Evolutionary conservation across 2,329 filamentous ascomycete genomes (phyloP).

Genomic region (Leptosphaerulina australis): DNA sequence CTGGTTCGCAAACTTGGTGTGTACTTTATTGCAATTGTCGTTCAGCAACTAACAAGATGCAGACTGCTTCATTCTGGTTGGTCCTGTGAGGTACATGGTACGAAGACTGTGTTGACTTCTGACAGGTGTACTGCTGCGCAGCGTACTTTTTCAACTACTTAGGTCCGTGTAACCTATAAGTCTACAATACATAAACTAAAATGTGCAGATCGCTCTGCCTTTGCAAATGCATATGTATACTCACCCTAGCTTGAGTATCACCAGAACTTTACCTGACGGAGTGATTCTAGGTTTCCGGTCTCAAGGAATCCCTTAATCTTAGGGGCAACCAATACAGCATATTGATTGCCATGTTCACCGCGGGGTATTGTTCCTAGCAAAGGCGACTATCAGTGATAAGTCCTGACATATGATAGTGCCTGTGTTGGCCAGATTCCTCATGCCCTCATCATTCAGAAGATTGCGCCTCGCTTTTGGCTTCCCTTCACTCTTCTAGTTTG

Average conservation of each 20-base stretch:
- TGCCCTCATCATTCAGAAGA: slow-evolving; percentile 37
- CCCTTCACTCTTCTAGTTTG: slow-evolving; percentile 37
- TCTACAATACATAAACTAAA: not conserved
- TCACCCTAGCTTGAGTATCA: not conserved
- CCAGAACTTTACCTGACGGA: not conserved
- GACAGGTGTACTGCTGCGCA: slow-evolving; percentile 38
- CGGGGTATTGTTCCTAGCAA: slow-evolving; percentile 21
- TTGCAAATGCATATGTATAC: slow-evolving; percentile 39
- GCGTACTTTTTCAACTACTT: slow-evolving; percentile 45
- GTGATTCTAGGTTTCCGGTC: slow-evolving; percentile 27
- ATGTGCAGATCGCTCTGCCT: slow-evolving; percentile 30
- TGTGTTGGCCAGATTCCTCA: slow-evolving; percentile 41
- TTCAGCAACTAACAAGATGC: slow-evolving; percentile 1
- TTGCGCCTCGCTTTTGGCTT: slow-evolving; percentile 38
- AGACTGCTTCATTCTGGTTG: slow-evolving; percentile 39
- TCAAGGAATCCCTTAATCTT: slow-evolving; percentile 34
- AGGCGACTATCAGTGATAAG: too few relatives aligned
- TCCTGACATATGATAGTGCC: slow-evolving; percentile 16
- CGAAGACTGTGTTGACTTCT: not conserved
- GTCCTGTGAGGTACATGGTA: not conserved
- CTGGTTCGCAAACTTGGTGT: slow-evolving; percentile 38
- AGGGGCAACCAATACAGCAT: slow-evolving; percentile 39
- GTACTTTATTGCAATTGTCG: not conserved
- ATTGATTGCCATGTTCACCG: slow-evolving; percentile 38
- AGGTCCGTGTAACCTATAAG: slow-evolving; percentile 15